Conservation (phyloP, 495 filamentous ascomycete species). For the Aspergillus diversus region DNA sequence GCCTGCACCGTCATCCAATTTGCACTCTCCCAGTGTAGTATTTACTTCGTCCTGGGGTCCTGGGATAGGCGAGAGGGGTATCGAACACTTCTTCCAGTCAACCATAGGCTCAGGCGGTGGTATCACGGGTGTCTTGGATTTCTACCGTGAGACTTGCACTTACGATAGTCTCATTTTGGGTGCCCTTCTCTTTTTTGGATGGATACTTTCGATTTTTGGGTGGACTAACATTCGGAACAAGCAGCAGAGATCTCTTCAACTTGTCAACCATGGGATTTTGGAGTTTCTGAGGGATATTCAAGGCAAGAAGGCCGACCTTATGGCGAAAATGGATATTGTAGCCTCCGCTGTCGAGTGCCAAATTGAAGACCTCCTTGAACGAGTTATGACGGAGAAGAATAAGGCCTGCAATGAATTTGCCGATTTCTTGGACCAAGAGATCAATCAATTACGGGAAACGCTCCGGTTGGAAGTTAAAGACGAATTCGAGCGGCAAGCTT, state of each 20-base stretch:
- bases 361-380: slow-evolving; percentile 8
- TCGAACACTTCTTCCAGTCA: background rate
- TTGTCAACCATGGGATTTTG: slow-evolving; percentile 1
- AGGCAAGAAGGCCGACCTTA: background rate
- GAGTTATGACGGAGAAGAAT: background rate
- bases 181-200: background rate
- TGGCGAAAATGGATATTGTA: slow-evolving; percentile 4
- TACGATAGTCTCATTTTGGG: background rate
- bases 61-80: background rate
- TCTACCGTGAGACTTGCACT: background rate
- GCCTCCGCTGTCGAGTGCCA: background rate
- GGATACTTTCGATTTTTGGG: background rate
- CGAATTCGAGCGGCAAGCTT: background rate
- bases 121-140: background rate
- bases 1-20: background rate
- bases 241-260: background rate
- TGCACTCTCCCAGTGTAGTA: background rate
- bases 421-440: background rate
- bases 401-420: background rate
- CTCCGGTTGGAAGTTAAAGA: background rate
- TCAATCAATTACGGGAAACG: background rate
- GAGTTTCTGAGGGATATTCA: background rate
- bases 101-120: background rate
- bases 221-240: background rate
- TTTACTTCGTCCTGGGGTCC: too few relatives aligned